These are phyloP conservation scores for Wickerhamiella sergipiensis DNA, from an alignment of 805 yeast species.

Conservation along the genomic window DNA sequence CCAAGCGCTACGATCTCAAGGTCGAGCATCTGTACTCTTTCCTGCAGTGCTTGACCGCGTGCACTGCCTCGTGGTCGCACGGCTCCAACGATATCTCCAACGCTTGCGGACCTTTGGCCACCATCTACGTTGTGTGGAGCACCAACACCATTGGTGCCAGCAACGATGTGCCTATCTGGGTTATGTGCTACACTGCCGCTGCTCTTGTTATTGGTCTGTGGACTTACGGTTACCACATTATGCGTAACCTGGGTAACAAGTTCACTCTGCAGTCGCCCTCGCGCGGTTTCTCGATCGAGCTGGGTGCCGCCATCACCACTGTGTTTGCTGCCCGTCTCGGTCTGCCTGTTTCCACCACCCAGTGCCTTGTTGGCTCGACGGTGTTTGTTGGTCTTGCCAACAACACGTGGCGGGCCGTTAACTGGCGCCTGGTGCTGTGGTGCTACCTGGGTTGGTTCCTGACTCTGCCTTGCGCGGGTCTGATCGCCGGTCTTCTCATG, in stretches of 20 bases:
- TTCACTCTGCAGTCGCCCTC: slow-evolving; percentile 65
- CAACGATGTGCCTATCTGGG: slow-evolving; percentile 59
- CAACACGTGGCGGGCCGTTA: slow-evolving; percentile 45
- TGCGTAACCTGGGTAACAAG: slow-evolving; percentile 60
- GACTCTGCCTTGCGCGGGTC: slow-evolving; percentile 61
- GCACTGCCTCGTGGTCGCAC: slow-evolving; percentile 71
- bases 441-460: slow-evolving; percentile 59
- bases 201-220: slow-evolving; percentile 55
- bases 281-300: slow-evolving; percentile 62
- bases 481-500: slow-evolving; percentile 52
- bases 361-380: slow-evolving; percentile 66
- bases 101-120: slow-evolving; percentile 62
- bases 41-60: slow-evolving; percentile 59
- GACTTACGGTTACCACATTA: slow-evolving; percentile 59
- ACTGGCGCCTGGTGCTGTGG: slow-evolving; percentile 68
- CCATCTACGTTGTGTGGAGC: slow-evolving; percentile 50
- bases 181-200: slow-evolving; percentile 52
- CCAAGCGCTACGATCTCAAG: slow-evolving; percentile 58
- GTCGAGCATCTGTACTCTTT: slow-evolving; percentile 55
- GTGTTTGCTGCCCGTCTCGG: slow-evolving; percentile 61
- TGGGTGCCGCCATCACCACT: slow-evolving; percentile 65
- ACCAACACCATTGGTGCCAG: slow-evolving; percentile 29
- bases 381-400: slow-evolving; percentile 66
- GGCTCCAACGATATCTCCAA: slow-evolving; percentile 72
- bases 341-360: slow-evolving; percentile 68